These are phyloP conservation scores for Eutypa lata DNA, from an alignment of 2,329 filamentous ascomycete species.

Conservation along the genomic window DNA sequence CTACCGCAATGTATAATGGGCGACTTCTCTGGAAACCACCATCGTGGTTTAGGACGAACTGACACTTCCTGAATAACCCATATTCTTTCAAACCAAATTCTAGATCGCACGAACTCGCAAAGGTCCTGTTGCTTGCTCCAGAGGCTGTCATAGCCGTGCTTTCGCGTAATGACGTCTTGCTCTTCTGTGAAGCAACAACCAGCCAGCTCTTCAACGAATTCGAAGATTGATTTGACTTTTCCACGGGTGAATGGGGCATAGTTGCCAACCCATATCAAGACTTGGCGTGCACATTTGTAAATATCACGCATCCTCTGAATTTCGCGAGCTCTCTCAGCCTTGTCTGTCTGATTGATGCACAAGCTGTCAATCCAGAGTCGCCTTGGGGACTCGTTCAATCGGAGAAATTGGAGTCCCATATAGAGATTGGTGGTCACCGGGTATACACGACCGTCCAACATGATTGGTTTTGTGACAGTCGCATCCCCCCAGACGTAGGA, in stretches of 20 bases:
- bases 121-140: conserved; percentile 9
- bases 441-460: conserved; percentile 8
- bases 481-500: conserved; percentile 18
- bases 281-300: conserved; percentile 5
- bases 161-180: neutral
- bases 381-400: conserved; percentile 9
- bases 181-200: neutral
- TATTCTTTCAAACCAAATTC: conserved; percentile 8
- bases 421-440: conserved; percentile 13
- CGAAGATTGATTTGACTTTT: conserved; percentile 6
- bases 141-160: conserved; percentile 6
- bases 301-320: conserved; percentile 13
- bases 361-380: conserved; percentile 15
- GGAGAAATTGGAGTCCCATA: conserved; percentile 2
- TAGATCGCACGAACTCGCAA: conserved; percentile 4
- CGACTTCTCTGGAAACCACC: neutral
- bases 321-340: conserved; percentile 8
- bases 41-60: conserved; percentile 4
- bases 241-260: conserved; percentile 6
- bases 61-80: conserved; percentile 12
- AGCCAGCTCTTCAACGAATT: conserved; percentile 3
- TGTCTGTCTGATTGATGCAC: conserved; percentile 16
- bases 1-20: conserved; percentile 6
- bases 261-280: conserved; percentile 11
- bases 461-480: conserved; percentile 10